A percentile compares a stretch with the other conserved stretches of the same genome.
These are phyloP conservation scores for Hyaloperonospora brassicae DNA, from an alignment of 352 stramenopile species.

Conservation along the genomic window DNA sequence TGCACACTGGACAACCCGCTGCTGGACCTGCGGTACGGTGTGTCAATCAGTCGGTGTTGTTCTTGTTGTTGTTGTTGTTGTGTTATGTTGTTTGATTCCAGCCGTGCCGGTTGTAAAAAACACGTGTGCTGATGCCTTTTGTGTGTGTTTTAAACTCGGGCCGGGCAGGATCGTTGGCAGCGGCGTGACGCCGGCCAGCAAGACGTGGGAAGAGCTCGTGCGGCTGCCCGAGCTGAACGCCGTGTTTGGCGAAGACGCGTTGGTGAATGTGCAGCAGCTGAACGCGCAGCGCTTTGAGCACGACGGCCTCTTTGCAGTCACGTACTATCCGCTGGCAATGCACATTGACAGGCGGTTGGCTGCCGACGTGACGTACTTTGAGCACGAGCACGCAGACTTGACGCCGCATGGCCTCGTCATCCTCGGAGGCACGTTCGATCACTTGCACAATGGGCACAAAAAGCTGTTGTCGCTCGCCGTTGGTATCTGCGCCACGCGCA, in stretches of 20 bases:
- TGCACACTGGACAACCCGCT: slow-evolving; percentile 44
- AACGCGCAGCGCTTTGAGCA: slow-evolving; percentile 55
- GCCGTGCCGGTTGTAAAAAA: no score
- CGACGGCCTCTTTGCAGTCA: slow-evolving; percentile 48
- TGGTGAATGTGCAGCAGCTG: slow-evolving; percentile 54
- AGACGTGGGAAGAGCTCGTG: slow-evolving; percentile 58
- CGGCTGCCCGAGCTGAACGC: slow-evolving; percentile 54
- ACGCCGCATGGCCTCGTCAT: slow-evolving; percentile 52
- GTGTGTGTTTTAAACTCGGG: no score
- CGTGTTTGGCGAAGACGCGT: slow-evolving; percentile 54
- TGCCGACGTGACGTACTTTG: slow-evolving; percentile 61
- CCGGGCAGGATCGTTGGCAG: slow-evolving; percentile 36
- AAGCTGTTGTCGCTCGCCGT: slow-evolving; percentile 79
- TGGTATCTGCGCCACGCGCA: slow-evolving; percentile 35
- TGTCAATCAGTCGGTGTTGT: neutral
- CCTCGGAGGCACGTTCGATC: slow-evolving; percentile 85
- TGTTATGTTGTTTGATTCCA: neutral
- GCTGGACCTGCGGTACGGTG: slow-evolving; percentile 48
- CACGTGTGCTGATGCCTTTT: no score
- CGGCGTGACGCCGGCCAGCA: slow-evolving; percentile 17
- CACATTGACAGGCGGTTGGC: slow-evolving; percentile 40
- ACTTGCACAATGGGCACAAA: slow-evolving; percentile 88
- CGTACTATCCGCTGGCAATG: slow-evolving; percentile 55
- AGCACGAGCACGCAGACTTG: slow-evolving; percentile 53
- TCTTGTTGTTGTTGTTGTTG: neutral